A percentile compares a stretch with the other conserved stretches of the same genome.
Conservation (phyloP, 345 rosid species). For the Triadica sebifera region DNA sequence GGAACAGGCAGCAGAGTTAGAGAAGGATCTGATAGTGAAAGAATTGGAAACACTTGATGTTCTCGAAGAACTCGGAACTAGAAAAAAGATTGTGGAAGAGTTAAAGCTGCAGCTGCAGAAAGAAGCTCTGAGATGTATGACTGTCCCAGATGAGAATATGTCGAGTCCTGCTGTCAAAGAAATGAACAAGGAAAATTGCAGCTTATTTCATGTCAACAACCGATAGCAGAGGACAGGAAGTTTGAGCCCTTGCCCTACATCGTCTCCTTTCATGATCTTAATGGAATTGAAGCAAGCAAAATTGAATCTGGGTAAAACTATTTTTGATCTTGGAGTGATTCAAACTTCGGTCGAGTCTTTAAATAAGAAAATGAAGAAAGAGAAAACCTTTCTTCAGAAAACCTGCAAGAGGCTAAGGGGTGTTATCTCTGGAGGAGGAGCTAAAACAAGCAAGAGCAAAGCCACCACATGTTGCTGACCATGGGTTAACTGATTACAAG, state of each 20-base stretch:
- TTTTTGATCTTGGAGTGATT: constrained; percentile 72
- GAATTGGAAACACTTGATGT: constrained; percentile 92
- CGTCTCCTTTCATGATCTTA: constrained; percentile 71
- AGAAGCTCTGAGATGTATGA: constrained; percentile 70
- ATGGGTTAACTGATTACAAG: constrained; percentile 13
- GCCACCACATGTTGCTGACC: constrained; percentile 22
- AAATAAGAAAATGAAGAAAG: constrained; percentile 78
- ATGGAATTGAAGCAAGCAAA: constrained; percentile 88
- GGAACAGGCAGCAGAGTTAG: constrained; percentile 78
- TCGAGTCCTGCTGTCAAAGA: constrained; percentile 51
- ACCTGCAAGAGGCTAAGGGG: constrained; percentile 59
- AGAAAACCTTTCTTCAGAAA: constrained; percentile 63
- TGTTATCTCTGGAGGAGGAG: constrained; percentile 49
- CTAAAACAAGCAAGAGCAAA: constrained; percentile 43
- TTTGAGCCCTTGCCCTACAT: constrained; percentile 44
- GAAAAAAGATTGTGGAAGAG: constrained; percentile 82
- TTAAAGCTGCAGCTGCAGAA: constrained; percentile 77
- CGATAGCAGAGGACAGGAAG: constrained; percentile 31
- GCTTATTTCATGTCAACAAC: constrained; percentile 19
- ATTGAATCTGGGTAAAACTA: constrained; percentile 79
- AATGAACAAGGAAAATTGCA: constrained; percentile 50
- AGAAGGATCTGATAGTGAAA: constrained; percentile 90
- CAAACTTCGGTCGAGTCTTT: constrained; percentile 75
- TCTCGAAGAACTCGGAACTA: constrained; percentile 80
- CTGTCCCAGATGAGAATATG: constrained; percentile 38